Evolutionary conservation across 2,329 filamentous ascomycete species (phyloP).

Genomic region (Sporothrix protearum): DNA sequence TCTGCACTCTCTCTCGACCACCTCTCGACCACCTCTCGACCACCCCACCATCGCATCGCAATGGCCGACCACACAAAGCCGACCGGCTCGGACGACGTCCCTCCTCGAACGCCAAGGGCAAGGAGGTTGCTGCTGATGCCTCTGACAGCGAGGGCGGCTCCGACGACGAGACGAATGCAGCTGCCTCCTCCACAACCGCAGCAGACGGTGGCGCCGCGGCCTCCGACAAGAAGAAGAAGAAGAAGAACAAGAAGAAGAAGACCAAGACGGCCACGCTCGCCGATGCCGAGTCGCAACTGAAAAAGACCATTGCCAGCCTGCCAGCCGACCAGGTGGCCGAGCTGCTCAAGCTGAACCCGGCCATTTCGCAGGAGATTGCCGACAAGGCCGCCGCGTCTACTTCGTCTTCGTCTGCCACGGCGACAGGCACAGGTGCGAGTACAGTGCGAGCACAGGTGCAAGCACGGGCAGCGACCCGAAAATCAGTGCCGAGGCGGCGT

Average conservation of each 20-base stretch:
- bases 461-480: conserved; percentile 21
- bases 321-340: conserved; percentile 59
- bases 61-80: conserved; percentile 19
- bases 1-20: background rate
- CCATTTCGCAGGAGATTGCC: conserved; percentile 58
- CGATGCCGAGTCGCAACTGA: conserved; percentile 41
- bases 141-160: conserved; percentile 48
- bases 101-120: conserved; percentile 42
- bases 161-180: conserved; percentile 31
- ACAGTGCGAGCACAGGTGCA: too few species aligned
- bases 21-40: background rate
- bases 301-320: conserved; percentile 52
- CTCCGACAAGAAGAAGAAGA: conserved; percentile 59
- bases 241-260: conserved; percentile 63
- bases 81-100: conserved; percentile 11
- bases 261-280: conserved; percentile 44
- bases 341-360: conserved; percentile 69
- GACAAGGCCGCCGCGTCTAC: background rate
- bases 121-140: conserved; percentile 41
- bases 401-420: too few species aligned
- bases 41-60: conserved; percentile 10
- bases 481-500: conserved; percentile 40
- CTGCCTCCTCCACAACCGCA: background rate
- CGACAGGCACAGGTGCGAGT: too few species aligned
- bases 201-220: background rate